These are phyloP conservation scores for Sedum album DNA, from an alignment of 164 flowering plant genomes.

Conservation along the genomic window DNA sequence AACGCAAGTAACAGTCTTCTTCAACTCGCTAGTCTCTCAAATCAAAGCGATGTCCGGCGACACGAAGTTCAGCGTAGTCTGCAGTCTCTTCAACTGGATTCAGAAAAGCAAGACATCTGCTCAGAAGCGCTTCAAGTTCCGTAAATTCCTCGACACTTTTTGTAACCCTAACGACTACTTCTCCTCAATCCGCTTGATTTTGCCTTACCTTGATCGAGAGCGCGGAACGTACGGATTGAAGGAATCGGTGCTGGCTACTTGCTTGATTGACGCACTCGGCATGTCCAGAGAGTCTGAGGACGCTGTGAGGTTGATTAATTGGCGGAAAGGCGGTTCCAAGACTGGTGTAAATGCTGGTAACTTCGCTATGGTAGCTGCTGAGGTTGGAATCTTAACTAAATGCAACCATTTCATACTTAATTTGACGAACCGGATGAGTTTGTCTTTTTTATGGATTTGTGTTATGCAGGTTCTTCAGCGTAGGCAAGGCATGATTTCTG, in stretches of 20 bases:
- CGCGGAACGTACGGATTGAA: too few species aligned
- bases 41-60: slow-evolving; percentile 9
- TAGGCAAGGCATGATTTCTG: slow-evolving; percentile 71
- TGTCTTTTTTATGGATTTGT: neutral
- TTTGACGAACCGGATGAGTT: neutral
- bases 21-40: too few species aligned
- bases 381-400: slow-evolving; percentile 25
- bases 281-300: slow-evolving; percentile 76
- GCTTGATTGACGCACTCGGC: slow-evolving; percentile 76
- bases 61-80: slow-evolving; percentile 56
- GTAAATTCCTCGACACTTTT: slow-evolving; percentile 69
- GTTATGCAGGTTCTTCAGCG: slow-evolving; percentile 56
- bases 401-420: too few species aligned
- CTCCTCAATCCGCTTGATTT: too few species aligned
- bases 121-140: slow-evolving; percentile 72
- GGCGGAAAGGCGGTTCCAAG: slow-evolving; percentile 81
- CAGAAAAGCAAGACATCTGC: slow-evolving; percentile 19
- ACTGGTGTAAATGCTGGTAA: slow-evolving; percentile 67
- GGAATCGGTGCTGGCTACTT: slow-evolving; percentile 3
- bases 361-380: slow-evolving; percentile 67
- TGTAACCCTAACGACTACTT: slow-evolving; percentile 26
- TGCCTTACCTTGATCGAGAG: too few species aligned
- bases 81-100: slow-evolving; percentile 70
- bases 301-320: slow-evolving; percentile 70
- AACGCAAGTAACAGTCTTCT: too few species aligned